Base-by-base conservation (phyloP, 2,329 filamentous ascomycete genomes). In the Penicillium crustosum region DNA sequence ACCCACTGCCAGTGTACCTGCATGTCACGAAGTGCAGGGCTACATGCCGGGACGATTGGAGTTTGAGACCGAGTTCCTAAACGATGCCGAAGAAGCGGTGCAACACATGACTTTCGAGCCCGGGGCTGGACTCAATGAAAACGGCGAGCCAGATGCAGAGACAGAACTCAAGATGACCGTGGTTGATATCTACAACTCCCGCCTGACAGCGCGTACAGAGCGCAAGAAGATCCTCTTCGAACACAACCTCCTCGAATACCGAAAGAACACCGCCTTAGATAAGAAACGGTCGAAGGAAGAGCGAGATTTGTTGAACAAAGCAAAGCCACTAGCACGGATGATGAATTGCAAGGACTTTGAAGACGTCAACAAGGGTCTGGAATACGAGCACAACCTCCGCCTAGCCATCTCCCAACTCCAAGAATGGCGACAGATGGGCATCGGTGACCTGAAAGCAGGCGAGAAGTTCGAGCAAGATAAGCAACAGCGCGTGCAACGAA, bases 41-140 rank as follows among this genome's bases (percentile, higher is more conserved):
- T 99, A 96, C 74, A 99, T 99, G 94, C 94, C 94, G 3, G 94
- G 94, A 44, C 91, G 94, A 41, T 77, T 99, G 63, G 94, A 99
- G 70, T 99, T 99, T 63, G 94, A 99, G 80, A 97, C 91, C 0
- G 94, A 99, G 69, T 94, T 96, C 72, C 90, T 93, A 70, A 99
- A 99, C 69, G 94, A 99, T 69, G 94, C 94, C 0, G 94, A 99
- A 78, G 95, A 97, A 77, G 93, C 93, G 0, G 94, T 99, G 2
- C 94, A 99, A 73, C 88, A 96, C 62, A 97, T 99, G 93, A 90
- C 95, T 63, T 99, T 99, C 69, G 93, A 97, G 57, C 93, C 94
- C 0, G 94, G 94, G 27, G 93, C 97, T 76, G 94, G 94, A 57
- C 82, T 96, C 65, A 96, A 96, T 69, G 87, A 89, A 1, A 96